These are phyloP conservation scores for Sugiyamaella chiloensis DNA, from an alignment of 805 yeast genomes.

Conservation along the genomic window DNA sequence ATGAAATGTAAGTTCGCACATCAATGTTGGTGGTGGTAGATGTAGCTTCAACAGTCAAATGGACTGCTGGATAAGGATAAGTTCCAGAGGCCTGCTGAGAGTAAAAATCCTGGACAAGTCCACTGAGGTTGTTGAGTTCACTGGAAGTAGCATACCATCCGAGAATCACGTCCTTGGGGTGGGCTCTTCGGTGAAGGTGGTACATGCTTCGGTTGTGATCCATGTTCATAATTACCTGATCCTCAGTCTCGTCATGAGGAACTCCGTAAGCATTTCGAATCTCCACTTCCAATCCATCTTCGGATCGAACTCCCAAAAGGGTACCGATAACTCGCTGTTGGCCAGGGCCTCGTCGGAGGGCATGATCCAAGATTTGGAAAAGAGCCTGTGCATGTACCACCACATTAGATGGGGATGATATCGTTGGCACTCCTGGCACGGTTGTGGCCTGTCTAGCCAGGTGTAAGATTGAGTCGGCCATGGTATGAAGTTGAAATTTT, in stretches of 20 bases:
- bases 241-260: constrained; percentile 73
- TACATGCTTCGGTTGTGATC: constrained; percentile 68
- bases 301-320: constrained; percentile 74
- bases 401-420: constrained; percentile 25
- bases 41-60: constrained; percentile 65
- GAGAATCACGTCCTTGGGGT: constrained; percentile 71
- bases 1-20: constrained; percentile 67
- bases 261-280: constrained; percentile 75
- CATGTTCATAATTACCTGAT: constrained; percentile 73
- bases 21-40: constrained; percentile 44
- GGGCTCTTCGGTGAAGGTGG: constrained; percentile 69
- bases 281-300: constrained; percentile 74
- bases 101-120: constrained; percentile 77
- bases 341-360: constrained; percentile 54
- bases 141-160: constrained; percentile 75
- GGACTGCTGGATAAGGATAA: constrained; percentile 72
- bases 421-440: constrained; percentile 22
- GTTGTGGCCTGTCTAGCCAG: constrained; percentile 24
- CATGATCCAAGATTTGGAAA: constrained; percentile 71
- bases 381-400: constrained; percentile 49
- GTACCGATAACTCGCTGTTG: constrained; percentile 72
- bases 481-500: constrained; percentile 12
- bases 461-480: constrained; percentile 25
- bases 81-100: constrained; percentile 69
- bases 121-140: constrained; percentile 65